phyloP scores from a whole-genome alignment of 306 rosid species.

The Cyclanthera cordifolia region DNA sequence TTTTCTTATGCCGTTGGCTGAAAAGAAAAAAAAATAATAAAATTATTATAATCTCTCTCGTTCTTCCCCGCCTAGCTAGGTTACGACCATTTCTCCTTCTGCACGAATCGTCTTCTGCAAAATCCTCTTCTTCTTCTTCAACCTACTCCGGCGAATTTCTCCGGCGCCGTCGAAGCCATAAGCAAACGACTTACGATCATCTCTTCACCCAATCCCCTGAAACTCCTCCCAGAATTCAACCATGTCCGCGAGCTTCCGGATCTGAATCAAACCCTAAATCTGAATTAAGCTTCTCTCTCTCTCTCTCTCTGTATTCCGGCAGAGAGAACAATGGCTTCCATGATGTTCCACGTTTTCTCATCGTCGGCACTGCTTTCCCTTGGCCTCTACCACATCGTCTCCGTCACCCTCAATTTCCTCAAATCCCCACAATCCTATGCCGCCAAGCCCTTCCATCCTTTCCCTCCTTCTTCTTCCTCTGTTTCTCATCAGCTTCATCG shows the following conservation, averaged over 20 bases:
- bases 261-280: slow-evolving; percentile 11
- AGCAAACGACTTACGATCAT: neutral
- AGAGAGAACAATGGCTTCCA: slow-evolving; percentile 29
- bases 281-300: slow-evolving; percentile 5
- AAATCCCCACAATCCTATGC: slow-evolving; percentile 54
- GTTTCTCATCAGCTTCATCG: slow-evolving; percentile 7
- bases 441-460: slow-evolving; percentile 72
- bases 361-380: slow-evolving; percentile 35
- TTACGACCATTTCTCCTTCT: neutral
- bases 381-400: slow-evolving; percentile 60
- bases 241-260: neutral
- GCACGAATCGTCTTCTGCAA: neutral
- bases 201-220: neutral
- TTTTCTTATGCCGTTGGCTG: too few relatives aligned
- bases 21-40: too few relatives aligned
- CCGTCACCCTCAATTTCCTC: slow-evolving; percentile 39
- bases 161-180: neutral
- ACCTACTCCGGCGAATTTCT: neutral
- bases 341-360: slow-evolving; percentile 40
- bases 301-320: slow-evolving; percentile 1
- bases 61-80: neutral
- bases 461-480: slow-evolving; percentile 30
- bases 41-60: neutral
- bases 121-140: slow-evolving; percentile 5
- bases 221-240: neutral